Evolutionary conservation across 2,329 filamentous ascomycete genomes (phyloP).

Genomic region (Fusarium redolens): DNA sequence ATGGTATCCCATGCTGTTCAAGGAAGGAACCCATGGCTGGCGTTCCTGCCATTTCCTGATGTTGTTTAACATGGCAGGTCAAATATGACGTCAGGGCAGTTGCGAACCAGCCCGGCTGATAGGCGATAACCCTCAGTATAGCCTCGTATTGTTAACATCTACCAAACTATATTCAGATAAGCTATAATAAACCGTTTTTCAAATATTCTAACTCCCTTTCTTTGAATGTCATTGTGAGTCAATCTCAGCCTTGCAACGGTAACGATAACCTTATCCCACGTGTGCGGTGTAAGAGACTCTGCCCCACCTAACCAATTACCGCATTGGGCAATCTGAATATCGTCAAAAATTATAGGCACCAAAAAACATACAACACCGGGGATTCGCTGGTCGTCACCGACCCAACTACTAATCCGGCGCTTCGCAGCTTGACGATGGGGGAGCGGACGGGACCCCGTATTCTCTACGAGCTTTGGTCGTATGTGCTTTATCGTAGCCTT

Average conservation of each 20-base stretch:
- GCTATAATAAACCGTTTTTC: background rate
- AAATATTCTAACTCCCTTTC: too few relatives aligned
- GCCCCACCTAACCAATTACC: background rate
- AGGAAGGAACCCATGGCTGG: slow-evolving; percentile 1
- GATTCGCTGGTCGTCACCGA: slow-evolving; percentile 25
- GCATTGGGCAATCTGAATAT: background rate
- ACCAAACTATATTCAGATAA: background rate
- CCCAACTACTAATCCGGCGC: slow-evolving; percentile 23
- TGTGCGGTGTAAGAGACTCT: background rate
- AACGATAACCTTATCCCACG: background rate
- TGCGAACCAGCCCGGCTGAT: background rate
- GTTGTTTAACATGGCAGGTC: background rate
- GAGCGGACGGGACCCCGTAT: slow-evolving; percentile 14
- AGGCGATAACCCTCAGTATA: background rate
- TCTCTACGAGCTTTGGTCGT: slow-evolving; percentile 23
- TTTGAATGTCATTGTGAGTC: background rate
- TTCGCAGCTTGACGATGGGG: slow-evolving; percentile 17
- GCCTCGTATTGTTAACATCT: background rate
- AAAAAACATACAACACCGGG: slow-evolving; percentile 26
- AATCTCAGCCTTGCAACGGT: background rate
- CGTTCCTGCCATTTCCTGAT: slow-evolving; percentile 3
- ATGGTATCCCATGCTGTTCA: background rate
- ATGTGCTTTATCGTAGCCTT: background rate
- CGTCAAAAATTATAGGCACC: background rate
- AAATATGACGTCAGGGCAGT: slow-evolving; percentile 21